Evolutionary conservation across 768 basidiomycete genomes (phyloP), one percentile per base, ranked within the genome.

Genomic region (Kwoniella mangroviensis): DNA sequence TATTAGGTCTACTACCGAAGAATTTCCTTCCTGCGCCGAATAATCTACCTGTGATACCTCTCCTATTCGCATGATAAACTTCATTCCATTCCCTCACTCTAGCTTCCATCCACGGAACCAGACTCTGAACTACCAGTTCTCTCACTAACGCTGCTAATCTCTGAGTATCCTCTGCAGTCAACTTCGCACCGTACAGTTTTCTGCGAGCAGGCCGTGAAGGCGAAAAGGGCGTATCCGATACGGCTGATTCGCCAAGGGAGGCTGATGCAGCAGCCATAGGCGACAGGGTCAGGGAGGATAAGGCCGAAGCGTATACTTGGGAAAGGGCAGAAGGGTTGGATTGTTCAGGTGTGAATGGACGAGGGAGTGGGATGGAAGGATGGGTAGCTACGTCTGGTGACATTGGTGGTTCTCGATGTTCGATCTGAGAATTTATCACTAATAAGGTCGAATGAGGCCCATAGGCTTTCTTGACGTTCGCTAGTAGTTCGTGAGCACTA

Each of bases 91-190:
- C 92, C 56, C 93, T 74, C 5, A 95, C 91, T 81, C 90, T 90
- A 77, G 90, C 92, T 84, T 98, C 96, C 93, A 98, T 95, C 92
- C 92, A 98, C 0, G 95, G 95, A 2, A 98, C 82, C 55, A 98
- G 83, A 78, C 92, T 94, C 89, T 92, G 93, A 12, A 90, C 89
- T 3, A 93, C 86, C 74, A 98, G 91, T 82, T 97, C 95, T 55
- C 94, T 88, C 11, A 92, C 87, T 76, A 98, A 93, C 63, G 88
- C 87, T 4, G 71, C 79, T n/a, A 81, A 62, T 41, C 79, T 43
- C 64, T 79, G 77, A 15, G 77, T 77, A 58, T 81, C 79, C 21
- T 77, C 77, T 9, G 75, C 70, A 0, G 70, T 71, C 42, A 81
- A 26, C 43, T 72, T 73, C 1, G 74, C 28, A 17, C 71, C 79